A percentile compares a stretch with the other conserved stretches of the same genome.
These are phyloP conservation scores for Pichia sp. DNA, from an alignment of 1,139 yeast genomes.

Conservation along the genomic window DNA sequence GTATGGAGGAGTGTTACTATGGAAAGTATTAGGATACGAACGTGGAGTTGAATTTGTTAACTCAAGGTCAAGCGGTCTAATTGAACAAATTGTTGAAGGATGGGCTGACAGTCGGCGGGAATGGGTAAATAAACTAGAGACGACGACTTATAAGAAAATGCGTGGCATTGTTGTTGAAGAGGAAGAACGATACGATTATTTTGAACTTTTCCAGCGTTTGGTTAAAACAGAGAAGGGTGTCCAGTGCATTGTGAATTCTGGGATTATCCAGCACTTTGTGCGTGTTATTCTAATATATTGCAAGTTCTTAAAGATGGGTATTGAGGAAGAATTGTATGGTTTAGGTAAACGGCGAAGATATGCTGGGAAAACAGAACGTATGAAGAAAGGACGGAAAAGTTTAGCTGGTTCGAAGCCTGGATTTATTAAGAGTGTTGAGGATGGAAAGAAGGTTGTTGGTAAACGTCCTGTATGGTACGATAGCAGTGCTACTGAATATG, in stretches of 20 bases:
- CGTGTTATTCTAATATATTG: slow-evolving; percentile 1
- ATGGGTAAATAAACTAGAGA: slow-evolving; percentile 5
- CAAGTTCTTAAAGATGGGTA: slow-evolving; percentile 48
- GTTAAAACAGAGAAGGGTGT: slow-evolving; percentile 2
- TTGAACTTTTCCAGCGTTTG: slow-evolving; percentile 5
- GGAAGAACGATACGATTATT: neutral
- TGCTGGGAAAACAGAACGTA: neutral
- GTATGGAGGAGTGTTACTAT: slow-evolving; percentile 1
- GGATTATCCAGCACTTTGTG: slow-evolving; percentile 8
- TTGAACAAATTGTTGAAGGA: slow-evolving; percentile 11
- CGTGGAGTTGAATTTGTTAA: slow-evolving; percentile 8
- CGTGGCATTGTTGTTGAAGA: slow-evolving; percentile 2
- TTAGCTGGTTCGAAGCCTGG: neutral
- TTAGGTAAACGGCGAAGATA: slow-evolving; percentile 38
- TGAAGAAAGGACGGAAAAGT: neutral
- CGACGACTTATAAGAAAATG: neutral
- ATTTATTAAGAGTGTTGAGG: neutral
- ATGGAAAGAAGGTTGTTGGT: neutral
- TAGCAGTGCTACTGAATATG: neutral
- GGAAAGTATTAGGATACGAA: slow-evolving; percentile 5
- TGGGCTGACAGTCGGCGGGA: slow-evolving; percentile 10
- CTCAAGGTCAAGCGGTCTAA: neutral
- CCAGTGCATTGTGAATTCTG: slow-evolving; percentile 4
- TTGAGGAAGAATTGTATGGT: slow-evolving; percentile 34
- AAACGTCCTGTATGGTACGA: neutral